Conservation (phyloP, 1,284 basidiomycete species). For the Rugosomyces carneus region DNA sequence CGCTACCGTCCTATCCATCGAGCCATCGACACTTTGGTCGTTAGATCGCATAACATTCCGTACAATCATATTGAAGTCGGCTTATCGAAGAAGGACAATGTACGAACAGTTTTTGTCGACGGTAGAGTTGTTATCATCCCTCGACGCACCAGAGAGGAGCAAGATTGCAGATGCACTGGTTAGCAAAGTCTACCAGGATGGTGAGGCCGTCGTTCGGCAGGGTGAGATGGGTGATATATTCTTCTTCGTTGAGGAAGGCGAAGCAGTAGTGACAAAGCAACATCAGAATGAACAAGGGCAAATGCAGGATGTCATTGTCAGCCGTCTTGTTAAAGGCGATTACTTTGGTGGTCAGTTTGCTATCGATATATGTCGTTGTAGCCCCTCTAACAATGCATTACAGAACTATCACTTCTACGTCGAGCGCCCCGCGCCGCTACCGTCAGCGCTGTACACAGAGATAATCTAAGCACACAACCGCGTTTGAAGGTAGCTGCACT, state of each 20-base stretch:
- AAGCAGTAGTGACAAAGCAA: constrained; percentile 82
- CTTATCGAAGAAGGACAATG: constrained; percentile 85
- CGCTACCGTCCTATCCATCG: constrained; percentile 86
- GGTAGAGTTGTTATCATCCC: constrained; percentile 84
- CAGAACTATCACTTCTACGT: constrained; percentile 77
- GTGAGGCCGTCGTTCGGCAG: constrained; percentile 83
- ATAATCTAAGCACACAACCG: constrained; percentile 36
- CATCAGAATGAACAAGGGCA: constrained; percentile 56
- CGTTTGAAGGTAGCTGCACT: constrained; percentile 91
- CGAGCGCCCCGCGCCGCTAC: constrained; percentile 87
- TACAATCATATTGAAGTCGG: constrained; percentile 90
- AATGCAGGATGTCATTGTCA: constrained; percentile 63
- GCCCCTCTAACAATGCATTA: constrained; percentile 9
- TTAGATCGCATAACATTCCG: constrained; percentile 97
- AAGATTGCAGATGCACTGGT: constrained; percentile 96
- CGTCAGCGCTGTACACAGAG: constrained; percentile 72
- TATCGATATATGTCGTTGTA: constrained; percentile 1
- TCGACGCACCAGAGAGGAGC: constrained; percentile 85
- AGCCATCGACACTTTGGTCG: constrained; percentile 86
- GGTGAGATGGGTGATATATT: constrained; percentile 97
- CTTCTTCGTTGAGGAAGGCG: constrained; percentile 94
- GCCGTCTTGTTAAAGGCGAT: constrained; percentile 81
- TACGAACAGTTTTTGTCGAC: constrained; percentile 93
- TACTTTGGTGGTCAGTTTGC: constrained; percentile 88
- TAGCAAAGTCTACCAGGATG: constrained; percentile 76